Conservation (phyloP, 371 early-diverging fungal genomes). For the Vairimorpha necatrix region DNA sequence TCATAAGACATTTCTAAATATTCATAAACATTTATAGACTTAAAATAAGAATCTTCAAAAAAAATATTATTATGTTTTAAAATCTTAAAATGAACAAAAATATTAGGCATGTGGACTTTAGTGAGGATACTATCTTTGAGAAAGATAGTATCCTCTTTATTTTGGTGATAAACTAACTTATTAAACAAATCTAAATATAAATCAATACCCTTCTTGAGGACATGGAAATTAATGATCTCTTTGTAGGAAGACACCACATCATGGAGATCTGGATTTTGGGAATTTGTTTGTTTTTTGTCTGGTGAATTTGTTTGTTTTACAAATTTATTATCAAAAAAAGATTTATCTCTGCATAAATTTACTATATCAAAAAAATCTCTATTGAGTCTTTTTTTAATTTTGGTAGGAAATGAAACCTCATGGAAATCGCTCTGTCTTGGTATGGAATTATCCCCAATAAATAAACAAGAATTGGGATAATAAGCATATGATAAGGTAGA, state of each 20-base stretch:
- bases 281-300: neutral
- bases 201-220: neutral
- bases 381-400: constrained; percentile 52
- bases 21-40: constrained; percentile 33
- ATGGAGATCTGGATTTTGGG: neutral
- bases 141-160: neutral
- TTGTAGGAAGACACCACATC: neutral
- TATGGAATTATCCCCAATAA: constrained; percentile 45
- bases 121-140: constrained; percentile 5
- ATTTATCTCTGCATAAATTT: constrained; percentile 23
- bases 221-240: neutral
- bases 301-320: neutral
- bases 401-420: neutral
- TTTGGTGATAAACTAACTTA: constrained; percentile 3
- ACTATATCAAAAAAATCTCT: constrained; percentile 30
- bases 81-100: constrained; percentile 14
- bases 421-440: constrained; percentile 46
- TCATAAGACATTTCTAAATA: constrained; percentile 29
- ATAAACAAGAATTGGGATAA: constrained; percentile 20
- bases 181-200: neutral
- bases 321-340: constrained; percentile 46
- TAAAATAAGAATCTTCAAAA: constrained; percentile 46
- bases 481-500: constrained; percentile 38
- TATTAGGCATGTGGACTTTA: neutral
- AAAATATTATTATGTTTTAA: constrained; percentile 14